phyloP scores from a whole-genome alignment of 306 rosid genomes.

The Citrullus amarus region DNA sequence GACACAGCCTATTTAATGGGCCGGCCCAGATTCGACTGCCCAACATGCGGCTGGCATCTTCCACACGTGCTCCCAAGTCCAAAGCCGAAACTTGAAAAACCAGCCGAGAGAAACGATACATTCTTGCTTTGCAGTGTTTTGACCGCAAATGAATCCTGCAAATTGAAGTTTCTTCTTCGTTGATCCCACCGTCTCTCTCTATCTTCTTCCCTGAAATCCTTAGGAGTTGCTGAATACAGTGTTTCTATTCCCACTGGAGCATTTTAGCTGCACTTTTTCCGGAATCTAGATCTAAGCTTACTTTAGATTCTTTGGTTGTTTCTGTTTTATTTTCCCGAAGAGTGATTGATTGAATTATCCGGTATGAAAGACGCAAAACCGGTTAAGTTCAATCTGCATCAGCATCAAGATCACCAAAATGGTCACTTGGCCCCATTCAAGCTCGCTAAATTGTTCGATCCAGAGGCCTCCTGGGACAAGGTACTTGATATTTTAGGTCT shows the following conservation, averaged over 20 bases:
- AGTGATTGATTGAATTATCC: background rate
- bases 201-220: background rate
- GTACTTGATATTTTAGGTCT: slow-evolving; percentile 22
- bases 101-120: background rate
- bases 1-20: background rate
- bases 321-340: background rate
- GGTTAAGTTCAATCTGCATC: slow-evolving; percentile 28
- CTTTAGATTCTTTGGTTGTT: background rate
- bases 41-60: background rate
- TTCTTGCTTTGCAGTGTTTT: background rate
- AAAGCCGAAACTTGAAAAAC: background rate
- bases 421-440: slow-evolving; percentile 89
- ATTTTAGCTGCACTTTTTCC: background rate
- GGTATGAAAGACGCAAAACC: slow-evolving; percentile 88
- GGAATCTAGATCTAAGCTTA: background rate
- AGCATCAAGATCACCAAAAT: slow-evolving; percentile 52
- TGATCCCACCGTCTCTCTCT: background rate
- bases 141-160: background rate
- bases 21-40: background rate
- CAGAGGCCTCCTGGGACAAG: slow-evolving; percentile 99
- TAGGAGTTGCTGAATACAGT: background rate
- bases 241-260: background rate
- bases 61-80: background rate
- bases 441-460: slow-evolving; percentile 83
- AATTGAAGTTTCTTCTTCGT: background rate